Base-by-base conservation (phyloP, 148 eudicot species). In the Heliamphora exappendiculata region DNA sequence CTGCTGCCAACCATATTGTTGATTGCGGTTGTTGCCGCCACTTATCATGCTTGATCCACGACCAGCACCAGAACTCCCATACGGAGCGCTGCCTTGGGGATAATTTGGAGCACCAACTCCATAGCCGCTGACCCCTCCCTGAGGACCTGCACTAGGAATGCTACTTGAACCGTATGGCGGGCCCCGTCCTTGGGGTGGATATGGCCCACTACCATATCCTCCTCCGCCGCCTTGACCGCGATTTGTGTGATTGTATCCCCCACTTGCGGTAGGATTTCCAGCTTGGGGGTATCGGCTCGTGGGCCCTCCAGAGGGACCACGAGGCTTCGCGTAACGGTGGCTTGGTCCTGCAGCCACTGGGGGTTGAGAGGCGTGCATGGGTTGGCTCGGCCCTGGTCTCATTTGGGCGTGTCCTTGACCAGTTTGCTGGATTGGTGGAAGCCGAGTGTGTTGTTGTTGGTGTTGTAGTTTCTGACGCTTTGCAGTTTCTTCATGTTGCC, bases 401-500 rank as follows among this genome's bases (percentile, higher is more conserved):
- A 81, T 86, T 81, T 85, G 92, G 7, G 79, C 75, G 64, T 88
- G 97, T 47, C 86, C 70, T 79, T 90, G 94, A 24, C 91, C 91
- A 0, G 89, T 39, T 69, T 91, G 96, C 73, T 89, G 94, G 68
- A 86, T 81, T 11, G 96, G 91, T 16, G 96, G 91, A 71, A 87
- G 84, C 24, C 93, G 91, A 64, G 84, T 57, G 60, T 91, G 93
- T 26, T 83, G 90, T 37, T 89, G 88, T 22, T 89, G 94, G 79
- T 93, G 98, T 82, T 90, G 94, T 59, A 85, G 49, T 76, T 88
- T 91, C 82, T 91, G 98, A n/a, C 91, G 87, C 78, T 93, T 91
- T 20, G 88, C 88, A 0, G 82, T 88, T 82, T 91, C 97, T 63
- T 90, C 98, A 37, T 90, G 93, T 73, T 88, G 94, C 34, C 91